Percentiles rank a stretch among this genome's conserved stretches.
Conservation (phyloP, 2,329 filamentous ascomycete genomes). For the Ophiosphaerella herpotricha region DNA sequence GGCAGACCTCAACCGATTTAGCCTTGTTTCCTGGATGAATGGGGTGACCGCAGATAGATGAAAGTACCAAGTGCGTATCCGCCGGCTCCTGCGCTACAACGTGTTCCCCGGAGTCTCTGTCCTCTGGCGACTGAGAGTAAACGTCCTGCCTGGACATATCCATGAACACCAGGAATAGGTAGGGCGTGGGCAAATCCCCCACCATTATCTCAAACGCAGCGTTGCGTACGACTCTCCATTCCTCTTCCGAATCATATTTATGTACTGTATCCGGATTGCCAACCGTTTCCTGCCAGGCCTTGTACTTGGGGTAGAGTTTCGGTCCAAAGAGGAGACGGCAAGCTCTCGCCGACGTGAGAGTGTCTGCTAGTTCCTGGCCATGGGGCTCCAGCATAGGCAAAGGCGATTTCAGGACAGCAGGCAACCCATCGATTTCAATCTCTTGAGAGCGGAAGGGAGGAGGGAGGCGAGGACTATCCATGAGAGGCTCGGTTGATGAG, state of each 20-base stretch:
- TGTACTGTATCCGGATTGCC: not conserved
- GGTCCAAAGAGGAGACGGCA: not conserved
- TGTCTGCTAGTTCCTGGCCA: too few species aligned
- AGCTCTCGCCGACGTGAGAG: not conserved
- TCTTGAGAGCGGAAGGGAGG: too few species aligned
- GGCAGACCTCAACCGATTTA: not conserved
- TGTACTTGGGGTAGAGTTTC: not conserved
- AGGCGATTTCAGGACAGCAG: too few species aligned
- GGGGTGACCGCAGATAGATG: too few species aligned
- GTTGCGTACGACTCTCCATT: not conserved
- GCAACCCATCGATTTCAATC: too few species aligned
- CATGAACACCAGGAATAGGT: constrained; percentile 2
- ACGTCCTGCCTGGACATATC: not conserved
- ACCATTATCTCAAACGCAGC: not conserved
- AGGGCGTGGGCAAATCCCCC: constrained; percentile 1
- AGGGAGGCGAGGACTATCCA: too few species aligned
- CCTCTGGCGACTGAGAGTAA: not conserved
- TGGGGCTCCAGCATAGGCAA: too few species aligned
- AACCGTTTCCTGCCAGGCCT: constrained; percentile 1
- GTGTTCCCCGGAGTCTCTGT: too few species aligned
- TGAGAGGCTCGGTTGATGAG: too few species aligned
- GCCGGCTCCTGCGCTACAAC: too few species aligned
- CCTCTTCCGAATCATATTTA: too few species aligned
- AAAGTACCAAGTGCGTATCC: too few species aligned
- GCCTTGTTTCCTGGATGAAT: not conserved